Percentiles rank a stretch among this genome's conserved stretches.
Evolutionary conservation across 176 grass and related monocot species (phyloP).

Genomic region (Alopecurus myosuroides): DNA sequence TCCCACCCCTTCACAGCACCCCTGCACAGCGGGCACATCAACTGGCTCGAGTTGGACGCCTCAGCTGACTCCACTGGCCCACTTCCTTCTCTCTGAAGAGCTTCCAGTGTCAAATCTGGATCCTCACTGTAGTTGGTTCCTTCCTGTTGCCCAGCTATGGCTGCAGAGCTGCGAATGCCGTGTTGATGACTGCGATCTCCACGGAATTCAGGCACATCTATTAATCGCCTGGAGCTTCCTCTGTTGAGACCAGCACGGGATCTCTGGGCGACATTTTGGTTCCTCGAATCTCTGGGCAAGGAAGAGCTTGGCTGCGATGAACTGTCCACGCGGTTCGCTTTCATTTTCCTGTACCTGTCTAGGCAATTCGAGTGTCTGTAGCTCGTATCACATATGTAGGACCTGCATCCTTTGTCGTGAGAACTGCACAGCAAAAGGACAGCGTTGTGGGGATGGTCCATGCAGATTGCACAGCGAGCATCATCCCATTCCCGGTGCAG

Average conservation of each 20-base stretch:
- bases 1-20: slow-evolving; percentile 58
- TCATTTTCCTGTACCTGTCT: slow-evolving; percentile 66
- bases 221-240: neutral
- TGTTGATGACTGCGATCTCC: slow-evolving; percentile 29
- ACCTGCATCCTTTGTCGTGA: slow-evolving; percentile 64
- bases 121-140: slow-evolving; percentile 32
- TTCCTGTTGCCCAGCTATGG: slow-evolving; percentile 9
- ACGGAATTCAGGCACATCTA: slow-evolving; percentile 28
- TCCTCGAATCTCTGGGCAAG: slow-evolving; percentile 17
- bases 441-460: slow-evolving; percentile 89
- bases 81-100: slow-evolving; percentile 30
- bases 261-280: slow-evolving; percentile 23
- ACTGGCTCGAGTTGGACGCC: slow-evolving; percentile 1
- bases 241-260: slow-evolving; percentile 14
- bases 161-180: slow-evolving; percentile 2
- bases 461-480: slow-evolving; percentile 67
- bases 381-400: slow-evolving; percentile 81
- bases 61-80: slow-evolving; percentile 32
- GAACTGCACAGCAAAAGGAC: slow-evolving; percentile 62
- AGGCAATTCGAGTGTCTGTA: slow-evolving; percentile 83
- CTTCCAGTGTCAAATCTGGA: slow-evolving; percentile 21
- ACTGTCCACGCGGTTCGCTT: slow-evolving; percentile 23
- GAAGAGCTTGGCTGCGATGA: slow-evolving; percentile 35
- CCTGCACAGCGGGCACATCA: slow-evolving; percentile 72
- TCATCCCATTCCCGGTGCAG: slow-evolving; percentile 69